phyloP scores from a whole-genome alignment of 78 protist genomes.

The Cavenderia fasciculata region DNA sequence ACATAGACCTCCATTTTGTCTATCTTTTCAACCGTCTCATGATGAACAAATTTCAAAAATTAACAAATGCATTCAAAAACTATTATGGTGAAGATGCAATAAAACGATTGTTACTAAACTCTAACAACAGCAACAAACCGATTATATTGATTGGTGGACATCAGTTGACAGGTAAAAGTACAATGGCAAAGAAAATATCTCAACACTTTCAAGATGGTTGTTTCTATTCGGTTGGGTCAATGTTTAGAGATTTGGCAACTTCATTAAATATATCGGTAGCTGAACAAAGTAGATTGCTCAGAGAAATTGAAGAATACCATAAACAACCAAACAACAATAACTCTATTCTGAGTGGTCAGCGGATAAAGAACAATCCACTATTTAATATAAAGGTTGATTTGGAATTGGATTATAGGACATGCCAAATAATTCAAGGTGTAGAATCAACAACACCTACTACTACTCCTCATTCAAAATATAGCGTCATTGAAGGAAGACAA shows the following conservation, averaged over 20 bases:
- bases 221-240: constrained; percentile 46
- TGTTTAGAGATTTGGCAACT: constrained; percentile 47
- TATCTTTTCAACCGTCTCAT: neutral
- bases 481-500: constrained; percentile 65
- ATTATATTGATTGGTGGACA: constrained; percentile 33
- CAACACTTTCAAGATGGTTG: constrained; percentile 9
- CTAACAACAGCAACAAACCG: neutral
- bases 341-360: too few species aligned
- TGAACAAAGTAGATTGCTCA: constrained; percentile 14
- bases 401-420: constrained; percentile 52
- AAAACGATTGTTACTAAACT: neutral
- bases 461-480: neutral
- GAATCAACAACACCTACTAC: neutral
- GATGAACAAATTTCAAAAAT: neutral
- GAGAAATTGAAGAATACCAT: constrained; percentile 3
- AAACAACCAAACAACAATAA: too few species aligned
- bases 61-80: constrained; percentile 9
- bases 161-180: constrained; percentile 61
- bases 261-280: neutral
- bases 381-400: constrained; percentile 31
- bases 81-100: constrained; percentile 26
- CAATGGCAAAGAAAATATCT: constrained; percentile 37
- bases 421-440: constrained; percentile 1
- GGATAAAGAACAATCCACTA: constrained; percentile 1
- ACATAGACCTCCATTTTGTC: neutral